Base-by-base conservation (phyloP, 2,329 filamentous ascomycete genomes). In the Rachicladosporium sp. region DNA sequence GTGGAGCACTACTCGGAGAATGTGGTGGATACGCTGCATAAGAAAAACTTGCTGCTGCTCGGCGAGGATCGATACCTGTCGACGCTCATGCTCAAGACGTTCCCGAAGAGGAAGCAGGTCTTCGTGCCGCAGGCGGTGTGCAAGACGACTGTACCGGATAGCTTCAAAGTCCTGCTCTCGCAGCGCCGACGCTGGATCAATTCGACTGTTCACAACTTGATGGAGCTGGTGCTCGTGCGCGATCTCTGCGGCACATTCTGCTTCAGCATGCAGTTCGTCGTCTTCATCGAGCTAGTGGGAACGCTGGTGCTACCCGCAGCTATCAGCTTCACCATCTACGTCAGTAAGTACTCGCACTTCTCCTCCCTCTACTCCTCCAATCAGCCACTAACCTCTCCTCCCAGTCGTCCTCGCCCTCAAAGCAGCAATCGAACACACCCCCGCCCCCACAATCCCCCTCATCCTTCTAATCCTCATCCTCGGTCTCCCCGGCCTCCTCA, bases 1-100 rank as follows among this genome's bases (percentile, higher is more conserved):
- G 93, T 98, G 35, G 91, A 98, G 66, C 91, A 98, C 65, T 98
- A 98, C 64, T 96, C 91, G 1, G 91, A 98, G 64, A 98, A 98
- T 53, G 88, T 98, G 39, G 91, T 98, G 32, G 91, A 98, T 60
- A 98, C 91, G 11, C 69, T 98, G 50, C 91, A 98, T 71, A 93
- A 91, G 72, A 95, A 95, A 78, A 95, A 95, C 57, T 62, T 95
- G 61, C 73, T 95, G 37, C 71, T 94, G 29, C 74, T 95, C 2
- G 88, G 88, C 55, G 88, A 95, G 66, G 88, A 95, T 74, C 84
- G 88, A 51, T 95, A 93, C 60, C 71, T 98, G 45, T 93, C 87
- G 29, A 98, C 91, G 6, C 78, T 98, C 45, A 98, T 98, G 93
- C 73, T 98, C 50, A 86, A 89, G 60, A 98, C 91, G 2, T 98